Base-by-base conservation (phyloP, 1,139 yeast species). In the Candida smagusa region DNA sequence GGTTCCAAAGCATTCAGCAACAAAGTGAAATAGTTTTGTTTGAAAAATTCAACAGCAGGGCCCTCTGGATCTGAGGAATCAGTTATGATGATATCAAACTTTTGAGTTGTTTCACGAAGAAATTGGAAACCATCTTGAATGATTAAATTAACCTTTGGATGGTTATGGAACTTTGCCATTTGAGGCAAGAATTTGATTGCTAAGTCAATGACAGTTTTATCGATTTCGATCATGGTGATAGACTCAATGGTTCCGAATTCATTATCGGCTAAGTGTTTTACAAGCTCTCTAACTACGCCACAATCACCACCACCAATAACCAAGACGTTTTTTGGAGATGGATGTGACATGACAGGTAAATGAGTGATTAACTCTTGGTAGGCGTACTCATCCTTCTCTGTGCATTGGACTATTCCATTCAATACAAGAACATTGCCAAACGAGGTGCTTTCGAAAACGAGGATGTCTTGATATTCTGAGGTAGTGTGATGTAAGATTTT, bases 21-120 rank as follows among this genome's bases (percentile, higher is more conserved):
- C 37, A 92, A 70, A 54, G 78, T 72, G 63, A 90, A 92, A 67
- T 90, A 92, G 43, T 79, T 80, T 48, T 77, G 74, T 63, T 89
- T 90, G 72, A 92, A 92, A 49, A 92, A 84, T 33, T 88, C 87
- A 53, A 83, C 96, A 3, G 98, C 98, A 7, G 98, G 98, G 1
- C 98, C 98, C 54, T 92, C 97, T 2, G 97, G 97, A 60, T 92
- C 98, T 8, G 95, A 85, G 7, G 96, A 86, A 61, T 92, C 98
- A 27, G 97, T 89, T 52, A 92, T 89, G 49, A 92, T 89, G 34
- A 90, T 84, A 60, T 92, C 97, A 57, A 73, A 90, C 49, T 75
- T 73, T 22, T 56, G 59, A 2, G 41, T 42, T 13, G 47, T 48
- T 34, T 73, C 69, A 43, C 77, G 72, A 51, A 90, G 70, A 59